Evolutionary conservation across 306 rosid genomes (phyloP).

Genomic region (Cucurbita ficifolia): DNA sequence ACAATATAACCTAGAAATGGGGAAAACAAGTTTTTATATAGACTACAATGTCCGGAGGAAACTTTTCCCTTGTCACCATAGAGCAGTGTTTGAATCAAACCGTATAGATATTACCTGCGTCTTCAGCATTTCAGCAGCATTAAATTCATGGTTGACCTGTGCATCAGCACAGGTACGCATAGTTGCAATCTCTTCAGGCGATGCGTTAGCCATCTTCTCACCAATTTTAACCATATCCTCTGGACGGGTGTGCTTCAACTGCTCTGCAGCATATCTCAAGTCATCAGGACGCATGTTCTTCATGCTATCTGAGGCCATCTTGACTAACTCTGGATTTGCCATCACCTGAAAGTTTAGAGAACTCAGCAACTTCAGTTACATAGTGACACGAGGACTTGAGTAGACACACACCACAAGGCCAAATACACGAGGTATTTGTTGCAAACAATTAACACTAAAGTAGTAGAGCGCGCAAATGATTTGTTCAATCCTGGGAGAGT

Average conservation of each 20-base stretch:
- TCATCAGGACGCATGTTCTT: constrained; percentile 75
- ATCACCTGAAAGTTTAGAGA: constrained; percentile 54
- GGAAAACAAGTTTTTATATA: not conserved
- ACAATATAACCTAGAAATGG: not conserved
- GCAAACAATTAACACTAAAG: not conserved
- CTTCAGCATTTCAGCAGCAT: constrained; percentile 79
- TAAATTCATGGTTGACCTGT: constrained; percentile 50
- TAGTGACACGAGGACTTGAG: not conserved
- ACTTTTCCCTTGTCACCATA: not conserved
- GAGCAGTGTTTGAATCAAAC: not conserved
- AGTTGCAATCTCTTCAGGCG: constrained; percentile 72
- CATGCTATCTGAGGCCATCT: constrained; percentile 93
- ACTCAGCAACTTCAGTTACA: not conserved
- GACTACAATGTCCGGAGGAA: not conserved
- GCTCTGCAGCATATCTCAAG: constrained; percentile 69
- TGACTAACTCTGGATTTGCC: constrained; percentile 81
- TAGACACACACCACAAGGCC: not conserved
- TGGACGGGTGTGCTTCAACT: constrained; percentile 71
- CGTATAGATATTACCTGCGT: constrained; percentile 33
- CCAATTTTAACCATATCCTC: constrained; percentile 96
- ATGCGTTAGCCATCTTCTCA: constrained; percentile 68
- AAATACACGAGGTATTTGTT: not conserved
- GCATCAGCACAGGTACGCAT: constrained; percentile 63
- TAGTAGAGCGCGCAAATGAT: not conserved
- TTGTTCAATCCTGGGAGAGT: not conserved